These are phyloP conservation scores for Pyrus communis DNA, from an alignment of 306 rosid species.

Conservation along the genomic window DNA sequence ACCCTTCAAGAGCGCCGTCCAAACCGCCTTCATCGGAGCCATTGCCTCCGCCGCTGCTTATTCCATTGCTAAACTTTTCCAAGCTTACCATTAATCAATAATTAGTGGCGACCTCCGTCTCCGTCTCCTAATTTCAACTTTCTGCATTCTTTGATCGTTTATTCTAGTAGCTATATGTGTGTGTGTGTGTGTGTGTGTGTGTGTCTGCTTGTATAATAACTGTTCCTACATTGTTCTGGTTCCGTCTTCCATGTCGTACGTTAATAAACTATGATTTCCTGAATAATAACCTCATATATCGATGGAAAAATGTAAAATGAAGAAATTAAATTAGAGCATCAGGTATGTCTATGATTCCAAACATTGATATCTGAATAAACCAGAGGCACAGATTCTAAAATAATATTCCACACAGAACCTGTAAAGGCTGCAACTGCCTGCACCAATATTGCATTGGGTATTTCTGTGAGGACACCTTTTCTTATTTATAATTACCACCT, in stretches of 20 bases:
- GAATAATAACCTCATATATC: no score
- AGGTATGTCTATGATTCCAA: no score
- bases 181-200: no score
- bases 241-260: no score
- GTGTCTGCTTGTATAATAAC: no score
- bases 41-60: constrained; percentile 86
- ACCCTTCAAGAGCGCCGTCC: constrained; percentile 70
- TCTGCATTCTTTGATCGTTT: neutral
- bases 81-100: constrained; percentile 11
- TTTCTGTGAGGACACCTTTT: neutral
- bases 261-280: no score
- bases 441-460: neutral
- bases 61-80: constrained; percentile 60
- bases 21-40: constrained; percentile 79
- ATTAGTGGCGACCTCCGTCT: neutral
- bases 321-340: neutral
- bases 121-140: neutral
- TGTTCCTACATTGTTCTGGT: no score
- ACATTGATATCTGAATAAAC: neutral
- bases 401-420: neutral
- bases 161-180: neutral
- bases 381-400: neutral
- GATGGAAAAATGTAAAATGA: neutral
- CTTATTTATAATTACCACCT: neutral
- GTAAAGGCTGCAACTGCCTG: neutral